Evolutionary conservation across 2,329 filamentous ascomycete genomes (phyloP), one percentile per base, ranked within the genome.

Genomic region (Truncatella angustata): DNA sequence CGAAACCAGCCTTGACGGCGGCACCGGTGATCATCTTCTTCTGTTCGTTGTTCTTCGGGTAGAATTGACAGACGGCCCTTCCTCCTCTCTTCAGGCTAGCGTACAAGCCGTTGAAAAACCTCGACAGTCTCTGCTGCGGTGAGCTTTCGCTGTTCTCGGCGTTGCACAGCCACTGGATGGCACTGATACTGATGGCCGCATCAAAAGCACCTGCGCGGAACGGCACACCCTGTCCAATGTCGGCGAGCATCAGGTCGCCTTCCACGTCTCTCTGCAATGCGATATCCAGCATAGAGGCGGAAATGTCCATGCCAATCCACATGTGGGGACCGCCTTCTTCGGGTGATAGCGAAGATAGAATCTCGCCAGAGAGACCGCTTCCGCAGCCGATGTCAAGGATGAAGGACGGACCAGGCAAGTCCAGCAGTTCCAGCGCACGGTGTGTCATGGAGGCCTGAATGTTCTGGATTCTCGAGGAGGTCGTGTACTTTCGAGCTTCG

Each of bases 91-190:
- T 84, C 56, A 99, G 73, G 54, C 85, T 86, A 0, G 91, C 88
- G 71, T 97, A 99, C 2, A 99, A 73, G 0, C 91, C 91, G 63
- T 95, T 91, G 70, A 99, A 99, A 67, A 99, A 99, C 40, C 93
- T 79, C 4, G 83, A 81, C 23, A 99, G 72, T 5, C 94, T 77
- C 0, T 88, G 90, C 24, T 88, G 82, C 1, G 91, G 88, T 1
- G 82, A 89, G 0, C 94, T 92, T 46, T 95, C 91, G 65, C 84
- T 90, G 54, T 82, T 89, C 70, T 97, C 94, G 36, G 93, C 94
- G 70, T 96, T 97, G 71, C 94, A 99, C 26, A 99, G 79, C 94
- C 94, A 99, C 71, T 99, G 94, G n/a, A 99, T 88, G 1, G 94
- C 94, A 60, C 85, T 91, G 67, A 99, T 97, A 64, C 86, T 91